phyloP scores from a whole-genome alignment of 805 yeast genomes.

The Saturnispora halmiae region DNA sequence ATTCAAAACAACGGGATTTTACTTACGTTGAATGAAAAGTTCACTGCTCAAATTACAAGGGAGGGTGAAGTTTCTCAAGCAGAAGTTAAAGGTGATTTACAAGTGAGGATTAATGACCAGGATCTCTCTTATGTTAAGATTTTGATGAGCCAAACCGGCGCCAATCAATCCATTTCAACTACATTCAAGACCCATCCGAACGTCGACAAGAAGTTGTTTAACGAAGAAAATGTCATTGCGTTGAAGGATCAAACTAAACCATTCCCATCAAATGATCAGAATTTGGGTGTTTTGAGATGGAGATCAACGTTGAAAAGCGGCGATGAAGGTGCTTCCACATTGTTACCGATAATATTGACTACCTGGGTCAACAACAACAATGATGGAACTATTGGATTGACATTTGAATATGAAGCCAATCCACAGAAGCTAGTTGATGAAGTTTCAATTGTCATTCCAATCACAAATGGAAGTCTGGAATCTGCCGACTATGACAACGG shows the following conservation, averaged over 20 bases:
- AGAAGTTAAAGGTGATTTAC: conserved; percentile 86
- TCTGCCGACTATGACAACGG: conserved; percentile 47
- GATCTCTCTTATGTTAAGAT: conserved; percentile 60
- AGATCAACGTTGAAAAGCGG: conserved; percentile 57
- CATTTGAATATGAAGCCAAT: conserved; percentile 79
- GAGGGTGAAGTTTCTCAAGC: conserved; percentile 67
- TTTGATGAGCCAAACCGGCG: conserved; percentile 38
- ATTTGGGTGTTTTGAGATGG: conserved; percentile 91
- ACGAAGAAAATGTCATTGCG: conserved; percentile 47
- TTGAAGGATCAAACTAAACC: conserved; percentile 70
- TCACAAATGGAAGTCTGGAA: conserved; percentile 45
- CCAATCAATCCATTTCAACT: conserved; percentile 36
- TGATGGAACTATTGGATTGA: conserved; percentile 56
- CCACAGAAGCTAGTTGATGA: conserved; percentile 43
- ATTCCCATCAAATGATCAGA: conserved; percentile 87
- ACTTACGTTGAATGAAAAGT: conserved; percentile 65
- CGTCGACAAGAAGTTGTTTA: conserved; percentile 72
- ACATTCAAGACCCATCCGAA: conserved; percentile 95
- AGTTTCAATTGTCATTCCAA: conserved; percentile 55
- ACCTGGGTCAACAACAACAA: conserved; percentile 73
- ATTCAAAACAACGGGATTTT: conserved; percentile 66
- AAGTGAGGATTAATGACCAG: conserved; percentile 76
- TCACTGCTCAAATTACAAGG: conserved; percentile 68
- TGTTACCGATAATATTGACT: conserved; percentile 60
- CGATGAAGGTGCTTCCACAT: conserved; percentile 41